A percentile compares a stretch with the other conserved stretches of the same genome.
These are phyloP conservation scores for Leccinum obscurum DNA, from an alignment of 768 basidiomycete species.

Conservation along the genomic window DNA sequence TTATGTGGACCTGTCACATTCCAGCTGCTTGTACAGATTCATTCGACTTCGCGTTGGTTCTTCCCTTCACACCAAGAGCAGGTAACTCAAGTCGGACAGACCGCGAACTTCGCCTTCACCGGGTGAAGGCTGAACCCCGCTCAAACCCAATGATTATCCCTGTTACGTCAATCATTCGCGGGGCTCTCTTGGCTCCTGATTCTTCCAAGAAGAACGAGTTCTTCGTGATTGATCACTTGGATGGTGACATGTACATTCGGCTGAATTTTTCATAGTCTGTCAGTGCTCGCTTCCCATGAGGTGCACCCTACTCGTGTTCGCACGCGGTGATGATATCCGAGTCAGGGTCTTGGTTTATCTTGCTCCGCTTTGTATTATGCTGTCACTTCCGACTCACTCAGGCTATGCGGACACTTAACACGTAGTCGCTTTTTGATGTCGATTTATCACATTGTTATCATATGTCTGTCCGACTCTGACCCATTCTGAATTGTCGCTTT, in stretches of 20 bases:
- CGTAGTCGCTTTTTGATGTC: too few species aligned
- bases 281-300: too few species aligned
- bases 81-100: neutral
- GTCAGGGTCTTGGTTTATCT: too few species aligned
- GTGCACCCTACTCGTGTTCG: too few species aligned
- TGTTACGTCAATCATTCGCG: neutral
- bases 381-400: too few species aligned
- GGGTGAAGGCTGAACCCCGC: neutral
- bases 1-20: constrained; percentile 25
- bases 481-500: too few species aligned
- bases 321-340: too few species aligned
- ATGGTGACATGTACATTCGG: neutral
- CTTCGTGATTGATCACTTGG: neutral
- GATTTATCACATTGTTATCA: too few species aligned
- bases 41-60: neutral
- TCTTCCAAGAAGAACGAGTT: neutral
- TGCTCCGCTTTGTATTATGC: too few species aligned
- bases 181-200: neutral
- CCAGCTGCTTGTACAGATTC: too few species aligned
- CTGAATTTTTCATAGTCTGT: neutral
- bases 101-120: neutral
- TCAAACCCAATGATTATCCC: neutral
- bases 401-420: too few species aligned
- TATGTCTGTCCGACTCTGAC: too few species aligned
- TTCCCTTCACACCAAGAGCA: neutral